phyloP scores from a whole-genome alignment of 1,284 basidiomycete species.

The Cutaneotrichosporon daszewskae region DNA sequence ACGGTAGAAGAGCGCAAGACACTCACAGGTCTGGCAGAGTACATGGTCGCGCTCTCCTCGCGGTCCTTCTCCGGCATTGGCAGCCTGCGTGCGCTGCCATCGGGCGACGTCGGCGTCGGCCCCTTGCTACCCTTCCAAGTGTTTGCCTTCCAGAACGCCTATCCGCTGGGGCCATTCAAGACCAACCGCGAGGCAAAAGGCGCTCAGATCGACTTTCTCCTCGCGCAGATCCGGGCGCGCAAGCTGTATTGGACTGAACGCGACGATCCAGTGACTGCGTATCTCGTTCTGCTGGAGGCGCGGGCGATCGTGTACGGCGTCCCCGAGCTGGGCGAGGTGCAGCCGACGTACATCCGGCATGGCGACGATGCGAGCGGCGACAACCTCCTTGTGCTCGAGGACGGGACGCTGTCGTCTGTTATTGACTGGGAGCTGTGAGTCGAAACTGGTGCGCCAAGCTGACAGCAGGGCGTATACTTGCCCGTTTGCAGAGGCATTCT shows the following conservation, averaged over 20 bases:
- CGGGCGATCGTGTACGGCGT: background rate
- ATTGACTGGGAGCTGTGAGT: conserved; percentile 8
- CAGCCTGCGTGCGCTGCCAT: background rate
- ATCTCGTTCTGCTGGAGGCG: conserved; percentile 3
- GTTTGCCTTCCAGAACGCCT: background rate
- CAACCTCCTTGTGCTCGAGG: conserved; percentile 2
- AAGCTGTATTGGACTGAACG: too few species aligned
- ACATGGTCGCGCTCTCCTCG: background rate
- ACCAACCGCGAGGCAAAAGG: background rate
- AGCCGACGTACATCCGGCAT: conserved; percentile 4
- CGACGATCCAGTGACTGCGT: too few species aligned
- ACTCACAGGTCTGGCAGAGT: background rate
- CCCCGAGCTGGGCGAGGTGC: background rate
- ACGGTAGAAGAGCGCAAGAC: too few species aligned
- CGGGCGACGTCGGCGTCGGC: background rate
- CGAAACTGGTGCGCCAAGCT: too few species aligned
- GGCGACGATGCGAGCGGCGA: conserved; percentile 2
- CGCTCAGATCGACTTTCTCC: background rate
- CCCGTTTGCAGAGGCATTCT: conserved; percentile 4
- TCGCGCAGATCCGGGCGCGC: background rate
- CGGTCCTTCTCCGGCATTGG: background rate
- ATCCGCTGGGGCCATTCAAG: background rate
- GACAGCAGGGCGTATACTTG: background rate
- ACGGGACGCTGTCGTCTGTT: background rate
- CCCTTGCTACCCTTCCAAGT: background rate